phyloP scores from a whole-genome alignment of 2,329 filamentous ascomycete genomes.

The Sporothrix luriei region DNA sequence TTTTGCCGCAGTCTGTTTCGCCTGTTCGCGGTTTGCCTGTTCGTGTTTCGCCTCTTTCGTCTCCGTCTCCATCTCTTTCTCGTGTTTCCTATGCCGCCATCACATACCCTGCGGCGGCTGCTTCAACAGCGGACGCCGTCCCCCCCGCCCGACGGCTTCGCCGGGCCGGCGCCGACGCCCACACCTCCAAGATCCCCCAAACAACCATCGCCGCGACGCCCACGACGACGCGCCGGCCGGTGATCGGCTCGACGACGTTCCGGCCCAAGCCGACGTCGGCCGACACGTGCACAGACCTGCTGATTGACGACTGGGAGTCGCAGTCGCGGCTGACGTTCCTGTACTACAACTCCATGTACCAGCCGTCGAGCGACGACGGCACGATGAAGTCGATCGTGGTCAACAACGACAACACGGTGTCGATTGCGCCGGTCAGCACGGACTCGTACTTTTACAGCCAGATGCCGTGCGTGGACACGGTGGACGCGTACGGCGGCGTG shows the following conservation, averaged over 20 bases:
- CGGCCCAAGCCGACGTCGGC: conserved; percentile 33
- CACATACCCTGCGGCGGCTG: not conserved
- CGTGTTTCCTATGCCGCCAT: not conserved
- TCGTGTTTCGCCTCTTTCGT: not conserved
- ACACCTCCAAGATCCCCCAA: conserved; percentile 10
- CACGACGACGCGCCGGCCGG: conserved; percentile 30
- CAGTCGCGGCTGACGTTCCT: conserved; percentile 64
- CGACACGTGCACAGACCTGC: conserved; percentile 38
- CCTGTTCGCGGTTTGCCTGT: not conserved
- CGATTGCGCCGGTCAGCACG: conserved; percentile 53
- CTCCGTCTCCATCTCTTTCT: conserved; percentile 7
- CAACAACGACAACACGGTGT: conserved; percentile 54
- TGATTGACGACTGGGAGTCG: conserved; percentile 62
- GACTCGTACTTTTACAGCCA: conserved; percentile 62
- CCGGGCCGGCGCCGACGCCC: not conserved
- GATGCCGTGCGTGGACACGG: conserved; percentile 57
- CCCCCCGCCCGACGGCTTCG: conserved; percentile 2
- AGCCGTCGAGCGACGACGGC: conserved; percentile 59
- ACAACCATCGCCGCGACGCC: conserved; percentile 18
- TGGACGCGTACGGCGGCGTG: conserved; percentile 57
- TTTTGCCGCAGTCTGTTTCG: not conserved
- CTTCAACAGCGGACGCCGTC: conserved; percentile 21
- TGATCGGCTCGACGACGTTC: conserved; percentile 31
- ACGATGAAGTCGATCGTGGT: conserved; percentile 60
- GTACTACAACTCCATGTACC: conserved; percentile 60